Evolutionary conservation across 257 asterid species (phyloP), one percentile per base, ranked within the genome.

Genomic region (Buddleja alternifolia): DNA sequence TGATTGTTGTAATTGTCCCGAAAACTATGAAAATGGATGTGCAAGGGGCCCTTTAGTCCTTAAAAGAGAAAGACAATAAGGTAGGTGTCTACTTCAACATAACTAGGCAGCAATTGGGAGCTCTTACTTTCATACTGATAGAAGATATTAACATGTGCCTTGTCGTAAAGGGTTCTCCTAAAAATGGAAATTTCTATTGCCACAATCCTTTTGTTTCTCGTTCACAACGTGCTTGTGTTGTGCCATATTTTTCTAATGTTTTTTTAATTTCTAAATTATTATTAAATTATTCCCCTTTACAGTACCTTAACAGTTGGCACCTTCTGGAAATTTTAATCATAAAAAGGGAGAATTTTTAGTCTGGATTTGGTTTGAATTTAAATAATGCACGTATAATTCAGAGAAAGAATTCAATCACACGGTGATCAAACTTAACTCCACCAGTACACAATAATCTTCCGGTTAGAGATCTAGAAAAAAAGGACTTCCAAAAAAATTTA

Each of bases 71-170:
- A 77, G 66, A 69, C 60, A 77, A 47, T 77, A 71, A 6, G 92
- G 85, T 74, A 79, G 53, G 42, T 66, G 89, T 84, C 89, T 16
- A 70, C 48, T 82, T 88, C 90, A 81, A 74, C 61, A 61, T 72
- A 36, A 55, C 47, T 45, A 71, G 56, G 67, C 24, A 58, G 63
- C 84, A 72, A 73, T 20, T 75, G 67, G 75, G 83, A 65, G 70
- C n/a, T 37, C 58, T 25, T 63, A 17, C 44, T 78, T 73, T 71
- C 67, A 76, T n/a, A 62, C 57, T 71, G 47, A 66, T 45, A 41
- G 75, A 67, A 66, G 68, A 48, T 39, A 36, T 10, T 57, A 75
- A 62, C 86, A 85, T 72, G 90, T 80, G 90, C 75, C 63, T 21
- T 48, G 70, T 23, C 64, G 36, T 52, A 80, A 61, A 32, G 68